Base-by-base conservation (phyloP, 768 basidiomycete genomes). In the Podaxis carcinomalis region DNA sequence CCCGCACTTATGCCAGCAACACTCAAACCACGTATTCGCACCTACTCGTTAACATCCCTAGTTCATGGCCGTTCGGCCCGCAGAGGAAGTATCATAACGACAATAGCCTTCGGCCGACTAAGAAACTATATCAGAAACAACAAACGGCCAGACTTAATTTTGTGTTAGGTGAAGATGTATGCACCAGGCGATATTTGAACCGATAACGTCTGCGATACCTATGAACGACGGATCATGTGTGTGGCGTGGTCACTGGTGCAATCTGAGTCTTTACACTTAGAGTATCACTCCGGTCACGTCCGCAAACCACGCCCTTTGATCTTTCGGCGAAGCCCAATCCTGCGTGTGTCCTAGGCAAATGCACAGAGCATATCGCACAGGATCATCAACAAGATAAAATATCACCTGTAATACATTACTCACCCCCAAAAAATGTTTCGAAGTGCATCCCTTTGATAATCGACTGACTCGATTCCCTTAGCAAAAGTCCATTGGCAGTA, bases 391-490 rank as follows among this genome's bases (percentile, higher is more conserved):
- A 19, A n/a, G 42, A 44, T 44, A 21, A 44, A 44, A 44, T 44
- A 44, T 19, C 5, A 21, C 42, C 16, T 6, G 42, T 5, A 9
- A 44, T 7, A 6, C 1, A 3, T 4, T n/a, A 67, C 75, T 57
- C 65, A 84, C 87, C 88, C 47, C 89, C 89, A 63, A 92, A 92
- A 76, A 91, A 92, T 0, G 89, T 90, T 70, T 90, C 83, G 54
- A 88, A 83, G 69, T 89, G 88, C 69, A 87, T 82, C 6, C 90
- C 90, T 59, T 83, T 84, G 57, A 92, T 81, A 56, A 72, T 76
- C 0, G 78, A 77, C 1, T 74, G 76, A 5, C 65, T 69, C n/a
- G 72, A 67, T 3, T 72, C 67, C 10, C 86, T 78, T 4, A 90
- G 67, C 3, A 75, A 70, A 1, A 93, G 69, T 0, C 82, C 81